phyloP scores from a whole-genome alignment of 805 yeast genomes.

The Candida wancherniae region DNA sequence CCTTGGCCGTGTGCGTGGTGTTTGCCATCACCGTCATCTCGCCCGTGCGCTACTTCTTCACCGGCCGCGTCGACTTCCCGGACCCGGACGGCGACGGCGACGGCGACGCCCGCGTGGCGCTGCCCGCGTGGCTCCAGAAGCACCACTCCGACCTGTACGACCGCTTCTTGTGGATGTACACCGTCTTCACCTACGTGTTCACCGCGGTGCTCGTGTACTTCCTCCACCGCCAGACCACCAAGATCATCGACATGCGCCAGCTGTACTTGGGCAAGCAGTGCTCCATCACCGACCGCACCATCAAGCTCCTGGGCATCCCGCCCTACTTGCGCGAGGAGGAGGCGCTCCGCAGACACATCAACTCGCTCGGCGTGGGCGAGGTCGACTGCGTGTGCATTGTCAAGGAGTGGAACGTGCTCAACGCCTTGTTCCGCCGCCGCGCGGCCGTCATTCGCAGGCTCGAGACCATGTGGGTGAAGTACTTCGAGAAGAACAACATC shows the following conservation, averaged over 20 bases:
- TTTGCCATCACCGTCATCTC: slow-evolving; percentile 74
- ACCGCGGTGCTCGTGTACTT: slow-evolving; percentile 60
- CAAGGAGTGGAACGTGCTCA: slow-evolving; percentile 78
- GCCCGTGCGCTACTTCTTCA: slow-evolving; percentile 77
- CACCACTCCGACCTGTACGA: slow-evolving; percentile 39
- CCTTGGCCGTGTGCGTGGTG: slow-evolving; percentile 58
- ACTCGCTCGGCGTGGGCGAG: slow-evolving; percentile 71
- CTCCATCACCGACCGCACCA: slow-evolving; percentile 87
- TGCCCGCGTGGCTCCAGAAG: slow-evolving; percentile 2
- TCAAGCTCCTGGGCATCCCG: slow-evolving; percentile 85
- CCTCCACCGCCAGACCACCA: slow-evolving; percentile 63
- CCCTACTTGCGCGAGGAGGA: slow-evolving; percentile 67
- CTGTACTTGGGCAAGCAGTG: slow-evolving; percentile 77
- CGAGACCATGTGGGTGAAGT: slow-evolving; percentile 71
- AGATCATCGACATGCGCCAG: slow-evolving; percentile 76
- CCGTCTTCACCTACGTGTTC: slow-evolving; percentile 80
- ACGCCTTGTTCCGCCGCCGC: slow-evolving; percentile 59
- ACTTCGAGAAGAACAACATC: slow-evolving; percentile 41
- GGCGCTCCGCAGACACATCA: slow-evolving; percentile 70
- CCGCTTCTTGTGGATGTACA: slow-evolving; percentile 78
- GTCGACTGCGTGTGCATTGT: slow-evolving; percentile 77
- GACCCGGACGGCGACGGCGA: slow-evolving; percentile 21
- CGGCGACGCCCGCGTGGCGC: slow-evolving; percentile 11
- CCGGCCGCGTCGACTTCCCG: slow-evolving; percentile 64
- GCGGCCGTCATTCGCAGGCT: slow-evolving; percentile 47